Evolutionary conservation across 163 green algal species (phyloP).

Genomic region (Coccomyxa subellipsoidea): DNA sequence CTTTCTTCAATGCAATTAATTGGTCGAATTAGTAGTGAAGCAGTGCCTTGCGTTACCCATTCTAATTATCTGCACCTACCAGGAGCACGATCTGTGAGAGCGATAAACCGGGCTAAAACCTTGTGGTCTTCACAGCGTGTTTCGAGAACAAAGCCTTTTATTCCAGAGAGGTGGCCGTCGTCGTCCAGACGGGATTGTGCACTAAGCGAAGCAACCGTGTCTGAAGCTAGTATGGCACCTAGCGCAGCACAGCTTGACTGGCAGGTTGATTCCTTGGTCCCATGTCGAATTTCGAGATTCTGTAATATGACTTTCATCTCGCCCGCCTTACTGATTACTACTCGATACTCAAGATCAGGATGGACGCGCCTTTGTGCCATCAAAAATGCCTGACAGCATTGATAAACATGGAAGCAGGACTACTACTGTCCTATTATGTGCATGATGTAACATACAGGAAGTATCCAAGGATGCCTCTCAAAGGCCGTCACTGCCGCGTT

Average conservation of each 20-base stretch:
- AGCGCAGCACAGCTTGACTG: neutral
- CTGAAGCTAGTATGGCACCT: neutral
- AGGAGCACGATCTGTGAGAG: neutral
- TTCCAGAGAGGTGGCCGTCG: neutral
- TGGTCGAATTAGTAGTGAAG: neutral
- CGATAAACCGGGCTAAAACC: neutral
- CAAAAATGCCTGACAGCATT: no score
- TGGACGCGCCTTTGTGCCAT: no score
- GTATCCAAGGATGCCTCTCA: neutral
- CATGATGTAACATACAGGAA: neutral
- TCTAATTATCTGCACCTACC: neutral
- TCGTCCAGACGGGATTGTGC: neutral
- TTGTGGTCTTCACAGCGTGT: neutral
- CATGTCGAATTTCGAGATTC: neutral
- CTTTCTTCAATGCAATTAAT: neutral
- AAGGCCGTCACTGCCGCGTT: conserved; percentile 25
- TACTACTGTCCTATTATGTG: neutral
- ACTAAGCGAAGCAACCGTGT: neutral
- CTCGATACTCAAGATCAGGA: no score
- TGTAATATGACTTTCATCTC: no score
- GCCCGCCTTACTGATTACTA: no score
- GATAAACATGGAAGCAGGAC: no score
- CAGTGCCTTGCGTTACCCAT: neutral
- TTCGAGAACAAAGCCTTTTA: neutral
- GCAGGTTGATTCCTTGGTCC: neutral